phyloP scores from a whole-genome alignment of 2,329 filamentous ascomycete genomes.

The Pseudocercospora cruenta region DNA sequence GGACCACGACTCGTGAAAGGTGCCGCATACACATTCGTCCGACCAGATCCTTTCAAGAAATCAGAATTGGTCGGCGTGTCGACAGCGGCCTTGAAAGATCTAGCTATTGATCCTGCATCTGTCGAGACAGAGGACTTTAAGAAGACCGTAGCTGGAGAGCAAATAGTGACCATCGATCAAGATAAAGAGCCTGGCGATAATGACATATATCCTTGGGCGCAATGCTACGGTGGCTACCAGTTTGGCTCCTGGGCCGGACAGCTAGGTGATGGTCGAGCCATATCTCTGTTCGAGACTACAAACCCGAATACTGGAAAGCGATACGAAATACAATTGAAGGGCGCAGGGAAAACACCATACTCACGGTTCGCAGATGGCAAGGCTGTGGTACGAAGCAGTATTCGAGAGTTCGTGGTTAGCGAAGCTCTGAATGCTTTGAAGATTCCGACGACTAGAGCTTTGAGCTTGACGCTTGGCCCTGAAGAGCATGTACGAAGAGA shows the following conservation, averaged over 20 bases:
- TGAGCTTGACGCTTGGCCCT: constrained; percentile 78
- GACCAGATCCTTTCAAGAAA: constrained; percentile 71
- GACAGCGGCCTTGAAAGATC: constrained; percentile 73
- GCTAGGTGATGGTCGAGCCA: constrained; percentile 90
- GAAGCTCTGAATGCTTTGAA: constrained; percentile 83
- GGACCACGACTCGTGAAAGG: constrained; percentile 80
- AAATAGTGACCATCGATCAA: constrained; percentile 75
- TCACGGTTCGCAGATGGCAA: constrained; percentile 95
- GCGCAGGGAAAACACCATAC: constrained; percentile 90
- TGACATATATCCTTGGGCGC: constrained; percentile 93
- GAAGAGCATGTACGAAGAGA: constrained; percentile 76
- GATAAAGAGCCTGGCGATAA: constrained; percentile 57
- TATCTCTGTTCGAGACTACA: constrained; percentile 88
- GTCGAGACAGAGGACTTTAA: constrained; percentile 74
- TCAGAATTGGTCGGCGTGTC: constrained; percentile 84
- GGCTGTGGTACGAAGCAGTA: constrained; percentile 87
- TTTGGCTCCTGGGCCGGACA: constrained; percentile 90
- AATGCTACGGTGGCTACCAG: constrained; percentile 84
- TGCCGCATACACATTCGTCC: constrained; percentile 87
- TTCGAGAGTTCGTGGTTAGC: constrained; percentile 90
- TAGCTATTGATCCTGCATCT: constrained; percentile 74
- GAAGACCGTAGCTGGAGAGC: constrained; percentile 78
- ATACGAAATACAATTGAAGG: constrained; percentile 93
- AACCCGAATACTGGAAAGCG: constrained; percentile 71
- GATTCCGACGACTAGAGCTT: constrained; percentile 83